A percentile compares a stretch with the other conserved stretches of the same genome.
phyloP scores from a whole-genome alignment of 2,329 filamentous ascomycete species.

The Diaporthe velutina region DNA sequence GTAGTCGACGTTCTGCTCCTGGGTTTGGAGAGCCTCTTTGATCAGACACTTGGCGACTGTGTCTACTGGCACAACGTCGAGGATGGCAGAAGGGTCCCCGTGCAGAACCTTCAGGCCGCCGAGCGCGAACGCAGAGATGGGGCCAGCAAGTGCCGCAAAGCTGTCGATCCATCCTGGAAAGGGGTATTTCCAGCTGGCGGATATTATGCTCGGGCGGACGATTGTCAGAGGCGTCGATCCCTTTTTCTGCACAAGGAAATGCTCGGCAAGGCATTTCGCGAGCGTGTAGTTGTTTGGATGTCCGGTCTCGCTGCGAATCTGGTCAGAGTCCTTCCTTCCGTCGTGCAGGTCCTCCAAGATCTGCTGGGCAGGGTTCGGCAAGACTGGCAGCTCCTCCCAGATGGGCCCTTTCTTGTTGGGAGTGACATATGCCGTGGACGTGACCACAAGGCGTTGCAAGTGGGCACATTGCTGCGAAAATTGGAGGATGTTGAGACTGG shows the following conservation, averaged over 20 bases:
- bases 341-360: slow-evolving; percentile 32
- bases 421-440: slow-evolving; percentile 39
- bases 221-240: slow-evolving; percentile 35
- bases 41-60: slow-evolving; percentile 38
- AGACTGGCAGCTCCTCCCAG: slow-evolving; percentile 32
- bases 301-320: slow-evolving; percentile 34
- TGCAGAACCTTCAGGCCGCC: slow-evolving; percentile 38
- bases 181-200: slow-evolving; percentile 34
- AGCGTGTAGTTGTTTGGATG: slow-evolving; percentile 41
- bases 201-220: slow-evolving; percentile 41
- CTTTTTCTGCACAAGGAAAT: slow-evolving; percentile 35
- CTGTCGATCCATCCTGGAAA: slow-evolving; percentile 41
- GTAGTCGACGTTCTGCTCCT: slow-evolving; percentile 14
- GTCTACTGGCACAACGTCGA: slow-evolving; percentile 40
- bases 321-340: slow-evolving; percentile 18
- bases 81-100: slow-evolving; percentile 28
- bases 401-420: slow-evolving; percentile 36
- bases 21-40: slow-evolving; percentile 22
- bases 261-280: slow-evolving; percentile 40
- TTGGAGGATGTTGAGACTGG: slow-evolving; percentile 35
- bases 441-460: slow-evolving; percentile 35
- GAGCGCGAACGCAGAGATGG: slow-evolving; percentile 36
- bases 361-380: slow-evolving; percentile 31
- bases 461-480: slow-evolving; percentile 26
- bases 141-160: slow-evolving; percentile 37